Conservation (phyloP, 495 filamentous ascomycete species). For the Astrothelium subdiscretum region DNA sequence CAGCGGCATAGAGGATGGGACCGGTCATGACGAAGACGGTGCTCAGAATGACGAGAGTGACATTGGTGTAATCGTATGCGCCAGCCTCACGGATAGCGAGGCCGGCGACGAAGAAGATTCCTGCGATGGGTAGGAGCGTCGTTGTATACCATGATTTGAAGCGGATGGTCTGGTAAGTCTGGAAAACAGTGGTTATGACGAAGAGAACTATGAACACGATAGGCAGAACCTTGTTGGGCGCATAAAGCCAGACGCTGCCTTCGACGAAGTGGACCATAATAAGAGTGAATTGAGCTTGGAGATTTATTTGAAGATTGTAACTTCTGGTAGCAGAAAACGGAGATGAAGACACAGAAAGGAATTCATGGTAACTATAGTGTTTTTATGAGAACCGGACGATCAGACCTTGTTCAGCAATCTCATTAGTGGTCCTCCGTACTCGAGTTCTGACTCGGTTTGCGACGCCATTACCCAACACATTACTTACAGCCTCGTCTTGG, state of each 20-base stretch:
- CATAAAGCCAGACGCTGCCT: conserved; percentile 55
- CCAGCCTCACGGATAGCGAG: conserved; percentile 15
- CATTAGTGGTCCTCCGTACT: not conserved
- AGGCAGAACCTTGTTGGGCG: conserved; percentile 60
- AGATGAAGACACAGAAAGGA: too few relatives aligned
- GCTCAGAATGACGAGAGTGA: conserved; percentile 16
- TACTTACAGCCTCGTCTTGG: too few relatives aligned
- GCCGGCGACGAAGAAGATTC: conserved; percentile 18
- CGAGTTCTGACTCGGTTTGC: not conserved
- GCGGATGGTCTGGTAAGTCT: conserved; percentile 47
- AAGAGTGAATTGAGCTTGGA: not conserved
- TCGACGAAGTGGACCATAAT: not conserved
- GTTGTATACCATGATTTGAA: conserved; percentile 24
- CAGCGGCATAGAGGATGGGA: conserved; percentile 54
- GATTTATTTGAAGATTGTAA: not conserved
- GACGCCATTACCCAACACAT: not conserved
- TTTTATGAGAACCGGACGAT: not conserved
- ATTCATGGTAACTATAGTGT: too few relatives aligned
- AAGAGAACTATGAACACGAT: conserved; percentile 59
- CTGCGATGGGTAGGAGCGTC: conserved; percentile 20
- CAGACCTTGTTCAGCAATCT: not conserved
- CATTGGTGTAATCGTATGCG: conserved; percentile 16
- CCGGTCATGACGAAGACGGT: conserved; percentile 11
- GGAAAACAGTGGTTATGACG: conserved; percentile 42
- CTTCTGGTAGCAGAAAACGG: too few relatives aligned